Percentiles rank a stretch among this genome's conserved stretches.
Evolutionary conservation across 2,329 filamentous ascomycete species (phyloP).

Genomic region (Amauroascus niger): DNA sequence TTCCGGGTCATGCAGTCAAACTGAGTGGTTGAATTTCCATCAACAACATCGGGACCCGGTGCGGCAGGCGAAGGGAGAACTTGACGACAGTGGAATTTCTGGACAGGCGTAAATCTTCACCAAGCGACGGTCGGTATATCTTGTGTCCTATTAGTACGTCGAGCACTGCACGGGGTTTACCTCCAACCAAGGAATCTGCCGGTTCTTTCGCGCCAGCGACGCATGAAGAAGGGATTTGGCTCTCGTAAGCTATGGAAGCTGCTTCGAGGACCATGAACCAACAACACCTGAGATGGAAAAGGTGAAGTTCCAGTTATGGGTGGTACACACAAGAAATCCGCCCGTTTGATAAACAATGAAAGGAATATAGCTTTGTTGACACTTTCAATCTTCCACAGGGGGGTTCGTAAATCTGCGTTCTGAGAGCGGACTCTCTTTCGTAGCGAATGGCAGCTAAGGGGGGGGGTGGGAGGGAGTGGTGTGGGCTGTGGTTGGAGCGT

Average conservation of each 20-base stretch:
- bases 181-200: constrained; percentile 1
- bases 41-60: neutral
- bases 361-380: neutral
- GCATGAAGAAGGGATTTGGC: constrained; percentile 9
- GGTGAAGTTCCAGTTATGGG: neutral
- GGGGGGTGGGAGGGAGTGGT: too few relatives aligned
- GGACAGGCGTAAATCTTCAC: neutral
- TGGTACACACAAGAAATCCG: neutral
- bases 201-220: constrained; percentile 10
- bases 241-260: neutral
- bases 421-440: neutral
- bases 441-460: constrained; percentile 9
- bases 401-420: neutral
- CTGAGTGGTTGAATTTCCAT: neutral
- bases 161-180: constrained; percentile 2
- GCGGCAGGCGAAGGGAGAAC: neutral
- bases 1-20: constrained; percentile 4
- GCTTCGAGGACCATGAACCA: neutral
- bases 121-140: neutral
- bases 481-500: too few relatives aligned
- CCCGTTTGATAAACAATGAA: neutral
- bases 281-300: neutral
- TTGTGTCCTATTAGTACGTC: neutral
- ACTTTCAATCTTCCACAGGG: neutral
- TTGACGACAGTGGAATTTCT: neutral